phyloP scores from a whole-genome alignment of 495 filamentous ascomycete species.

The Apodospora peruviana region DNA sequence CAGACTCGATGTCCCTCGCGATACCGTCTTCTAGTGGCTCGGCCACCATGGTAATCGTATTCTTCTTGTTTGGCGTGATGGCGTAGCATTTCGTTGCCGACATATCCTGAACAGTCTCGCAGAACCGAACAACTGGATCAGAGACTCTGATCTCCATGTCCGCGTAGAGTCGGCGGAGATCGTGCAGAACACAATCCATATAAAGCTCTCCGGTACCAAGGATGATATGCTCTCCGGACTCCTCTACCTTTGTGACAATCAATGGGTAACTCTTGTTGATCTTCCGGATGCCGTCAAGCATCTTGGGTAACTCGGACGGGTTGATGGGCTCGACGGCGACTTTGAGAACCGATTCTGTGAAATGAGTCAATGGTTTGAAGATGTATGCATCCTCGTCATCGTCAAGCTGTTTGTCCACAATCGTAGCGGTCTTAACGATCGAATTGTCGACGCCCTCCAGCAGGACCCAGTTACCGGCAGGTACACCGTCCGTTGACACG shows the following conservation, averaged over 20 bases:
- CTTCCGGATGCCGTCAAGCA: conserved; percentile 93
- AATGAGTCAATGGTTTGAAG: conserved; percentile 87
- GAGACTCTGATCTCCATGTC: conserved; percentile 99
- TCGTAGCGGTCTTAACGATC: conserved; percentile 94
- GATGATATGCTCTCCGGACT: conserved; percentile 95
- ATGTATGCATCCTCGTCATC: conserved; percentile 90
- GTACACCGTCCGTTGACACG: conserved; percentile 82
- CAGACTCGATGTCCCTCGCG: conserved; percentile 89
- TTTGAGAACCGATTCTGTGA: conserved; percentile 97
- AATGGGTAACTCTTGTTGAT: conserved; percentile 97
- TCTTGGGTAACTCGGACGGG: conserved; percentile 96
- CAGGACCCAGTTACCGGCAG: conserved; percentile 92
- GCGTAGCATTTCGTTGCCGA: conserved; percentile 98
- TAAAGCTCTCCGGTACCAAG: conserved; percentile 95
- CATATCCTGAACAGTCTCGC: conserved; percentile 96
- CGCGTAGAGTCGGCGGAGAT: conserved; percentile 87
- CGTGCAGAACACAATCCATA: conserved; percentile 98
- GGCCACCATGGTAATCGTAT: conserved; percentile 97
- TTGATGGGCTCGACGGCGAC: conserved; percentile 98
- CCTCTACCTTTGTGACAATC: conserved; percentile 93
- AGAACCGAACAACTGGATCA: conserved; percentile 94
- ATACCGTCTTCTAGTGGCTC: conserved; percentile 93
- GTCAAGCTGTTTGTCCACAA: conserved; percentile 75
- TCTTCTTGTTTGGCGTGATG: conserved; percentile 96
- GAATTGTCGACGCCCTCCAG: conserved; percentile 93